Evolutionary conservation across 2,329 filamentous ascomycete genomes (phyloP), one percentile per base, ranked within the genome.

Genomic region (Dothidotthia symphoricarpi): DNA sequence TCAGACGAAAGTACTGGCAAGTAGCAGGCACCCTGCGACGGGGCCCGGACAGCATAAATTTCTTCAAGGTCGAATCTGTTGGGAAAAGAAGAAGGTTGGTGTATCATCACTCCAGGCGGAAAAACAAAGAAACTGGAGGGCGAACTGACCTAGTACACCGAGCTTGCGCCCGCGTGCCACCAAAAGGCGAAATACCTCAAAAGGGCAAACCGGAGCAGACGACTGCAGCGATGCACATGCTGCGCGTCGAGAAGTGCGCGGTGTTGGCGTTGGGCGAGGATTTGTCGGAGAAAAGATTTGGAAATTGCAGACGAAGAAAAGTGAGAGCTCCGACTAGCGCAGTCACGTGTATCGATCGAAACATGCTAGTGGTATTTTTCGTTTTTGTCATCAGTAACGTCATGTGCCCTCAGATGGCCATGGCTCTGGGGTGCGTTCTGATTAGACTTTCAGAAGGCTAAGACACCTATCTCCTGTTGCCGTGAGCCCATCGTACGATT

Each of bases 1-100:
- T 88, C 85, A 88, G 85, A 86, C 82, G 82, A 78, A 73, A 70
- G 83, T 89, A 89, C 86, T 90, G 86, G 86, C 86, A 86, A 89
- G 86, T 89, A 89, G 84, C 86, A 87, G 82, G 81, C 77, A 64
- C 68, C 75, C 73, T 75, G 77, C 72, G 72, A 74, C 67, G 71
- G 70, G 71, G 63, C 74, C 81, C 83, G 82, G 50, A 78, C 73
- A 84, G 78, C 77, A 75, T 73, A 73, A 64, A 53, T 74, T 83
- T 87, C 82, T 81, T 88, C 86, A 90, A 83, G 83, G 84, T 81
- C 86, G 86, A 88, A 78, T 90, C 84, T 73, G 84, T 76, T 82
- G 78, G 83, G 83, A 86, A 88, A 89, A 88, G 85, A 89, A 89
- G 85, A 85, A 67, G 74, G 73, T 74, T 75, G 71, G 68, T 71